Conservation (phyloP, 2,329 filamentous ascomycete genomes). For the Fragosphaeria purpurea region DNA sequence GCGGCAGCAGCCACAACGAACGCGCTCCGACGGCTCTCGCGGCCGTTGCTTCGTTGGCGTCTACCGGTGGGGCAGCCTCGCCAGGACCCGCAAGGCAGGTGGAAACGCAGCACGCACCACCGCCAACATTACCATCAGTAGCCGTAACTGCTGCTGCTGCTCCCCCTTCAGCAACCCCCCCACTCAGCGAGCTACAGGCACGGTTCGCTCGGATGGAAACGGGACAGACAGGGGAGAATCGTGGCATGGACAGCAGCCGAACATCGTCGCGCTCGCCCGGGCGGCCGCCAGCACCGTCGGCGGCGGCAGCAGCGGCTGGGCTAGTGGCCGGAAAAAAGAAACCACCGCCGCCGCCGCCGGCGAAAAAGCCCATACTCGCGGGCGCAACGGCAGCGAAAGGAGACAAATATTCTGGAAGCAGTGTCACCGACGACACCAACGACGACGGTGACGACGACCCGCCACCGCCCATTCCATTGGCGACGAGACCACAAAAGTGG, state of each 20-base stretch:
- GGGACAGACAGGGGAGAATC: constrained; percentile 48
- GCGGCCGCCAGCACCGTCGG: neutral
- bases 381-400: constrained; percentile 7
- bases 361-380: constrained; percentile 39
- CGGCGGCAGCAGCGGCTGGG: constrained; percentile 7
- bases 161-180: constrained; percentile 20
- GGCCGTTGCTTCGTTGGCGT: constrained; percentile 4
- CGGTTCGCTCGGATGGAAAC: constrained; percentile 50
- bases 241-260: constrained; percentile 22
- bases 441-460: constrained; percentile 19
- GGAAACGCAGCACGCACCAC: neutral
- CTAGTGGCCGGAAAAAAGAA: constrained; percentile 39
- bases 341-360: constrained; percentile 38
- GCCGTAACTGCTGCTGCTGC: neutral
- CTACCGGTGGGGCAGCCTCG: neutral
- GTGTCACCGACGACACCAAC: too few species aligned
- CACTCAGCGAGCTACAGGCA: constrained; percentile 57
- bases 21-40: constrained; percentile 2
- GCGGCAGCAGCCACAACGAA: constrained; percentile 2
- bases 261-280: neutral
- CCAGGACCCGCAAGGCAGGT: neutral
- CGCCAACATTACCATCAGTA: constrained; percentile 8
- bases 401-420: neutral
- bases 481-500: constrained; percentile 33
- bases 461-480: constrained; percentile 43